A percentile compares a stretch with the other conserved stretches of the same genome.
Evolutionary conservation across 257 asterid species (phyloP).

Genomic region (Petunia axillaris): DNA sequence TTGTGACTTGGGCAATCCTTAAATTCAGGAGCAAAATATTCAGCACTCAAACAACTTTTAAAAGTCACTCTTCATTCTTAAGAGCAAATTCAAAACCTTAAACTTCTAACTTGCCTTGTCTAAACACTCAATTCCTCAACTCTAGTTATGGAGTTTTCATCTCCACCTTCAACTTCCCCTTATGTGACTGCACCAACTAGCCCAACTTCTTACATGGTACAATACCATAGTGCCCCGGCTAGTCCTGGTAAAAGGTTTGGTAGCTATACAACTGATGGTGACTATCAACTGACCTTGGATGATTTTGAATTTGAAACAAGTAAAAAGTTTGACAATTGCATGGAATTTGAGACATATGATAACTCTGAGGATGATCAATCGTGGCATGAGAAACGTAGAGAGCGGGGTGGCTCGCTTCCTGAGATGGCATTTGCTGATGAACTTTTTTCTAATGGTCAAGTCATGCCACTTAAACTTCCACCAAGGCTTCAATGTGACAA

Average conservation of each 20-base stretch:
- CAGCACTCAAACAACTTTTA: slow-evolving; percentile 25
- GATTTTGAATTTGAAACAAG: slow-evolving; percentile 72
- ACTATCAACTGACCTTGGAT: slow-evolving; percentile 27
- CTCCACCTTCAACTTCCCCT: slow-evolving; percentile 39
- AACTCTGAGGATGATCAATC: slow-evolving; percentile 12
- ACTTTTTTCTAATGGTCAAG: slow-evolving; percentile 60
- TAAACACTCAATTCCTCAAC: neutral
- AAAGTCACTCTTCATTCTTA: slow-evolving; percentile 23
- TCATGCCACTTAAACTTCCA: slow-evolving; percentile 78
- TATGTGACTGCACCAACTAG: slow-evolving; percentile 56
- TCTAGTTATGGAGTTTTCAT: slow-evolving; percentile 40
- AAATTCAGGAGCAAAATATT: slow-evolving; percentile 49
- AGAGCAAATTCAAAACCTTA: slow-evolving; percentile 20
- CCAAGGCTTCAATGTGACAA: slow-evolving; percentile 57
- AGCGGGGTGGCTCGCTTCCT: slow-evolving; percentile 52
- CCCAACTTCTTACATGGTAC: slow-evolving; percentile 45
- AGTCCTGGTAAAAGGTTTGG: slow-evolving; percentile 40
- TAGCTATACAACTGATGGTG: neutral
- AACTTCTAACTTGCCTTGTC: neutral
- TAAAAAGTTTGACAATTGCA: slow-evolving; percentile 38
- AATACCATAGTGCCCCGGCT: slow-evolving; percentile 57
- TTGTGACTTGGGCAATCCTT: slow-evolving; percentile 51
- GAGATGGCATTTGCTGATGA: slow-evolving; percentile 74
- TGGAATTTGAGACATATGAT: slow-evolving; percentile 22
- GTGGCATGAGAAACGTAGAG: slow-evolving; percentile 27